A percentile compares a stretch with the other conserved stretches of the same genome.
These are phyloP conservation scores for Tylopilus plumbeoviolaceoides DNA, from an alignment of 768 basidiomycete species.

Conservation along the genomic window DNA sequence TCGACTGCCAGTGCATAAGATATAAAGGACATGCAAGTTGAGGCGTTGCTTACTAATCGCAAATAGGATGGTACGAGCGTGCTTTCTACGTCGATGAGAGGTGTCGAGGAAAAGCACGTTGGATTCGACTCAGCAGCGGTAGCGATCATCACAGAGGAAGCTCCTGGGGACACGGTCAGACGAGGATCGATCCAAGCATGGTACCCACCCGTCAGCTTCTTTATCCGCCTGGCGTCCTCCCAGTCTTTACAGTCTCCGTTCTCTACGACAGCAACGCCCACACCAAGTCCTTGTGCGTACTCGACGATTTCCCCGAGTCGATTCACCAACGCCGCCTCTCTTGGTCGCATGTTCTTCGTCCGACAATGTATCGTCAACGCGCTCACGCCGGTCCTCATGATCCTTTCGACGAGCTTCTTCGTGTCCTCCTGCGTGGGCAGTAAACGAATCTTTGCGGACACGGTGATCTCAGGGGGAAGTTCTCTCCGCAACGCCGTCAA, in stretches of 20 bases:
- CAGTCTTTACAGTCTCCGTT: slow-evolving; percentile 89
- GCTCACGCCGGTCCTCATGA: slow-evolving; percentile 83
- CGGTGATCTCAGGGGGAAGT: slow-evolving; percentile 73
- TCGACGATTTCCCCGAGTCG: slow-evolving; percentile 83
- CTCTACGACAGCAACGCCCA: slow-evolving; percentile 82
- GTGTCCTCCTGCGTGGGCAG: slow-evolving; percentile 86
- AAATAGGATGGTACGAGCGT: slow-evolving; percentile 71
- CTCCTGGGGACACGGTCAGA: slow-evolving; percentile 41
- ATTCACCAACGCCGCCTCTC: slow-evolving; percentile 73
- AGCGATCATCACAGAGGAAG: slow-evolving; percentile 94
- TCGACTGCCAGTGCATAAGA: slow-evolving; percentile 42
- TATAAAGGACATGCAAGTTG: background rate
- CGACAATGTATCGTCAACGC: slow-evolving; percentile 94
- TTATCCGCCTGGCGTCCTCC: slow-evolving; percentile 74
- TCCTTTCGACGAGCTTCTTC: slow-evolving; percentile 80
- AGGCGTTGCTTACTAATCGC: slow-evolving; percentile 50
- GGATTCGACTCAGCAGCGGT: slow-evolving; percentile 93
- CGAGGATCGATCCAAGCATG: background rate
- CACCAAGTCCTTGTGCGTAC: slow-evolving; percentile 69
- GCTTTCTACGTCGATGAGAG: slow-evolving; percentile 63
- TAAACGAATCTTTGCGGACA: slow-evolving; percentile 93
- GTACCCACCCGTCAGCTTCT: slow-evolving; percentile 64
- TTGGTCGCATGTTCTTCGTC: slow-evolving; percentile 85
- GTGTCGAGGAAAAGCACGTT: slow-evolving; percentile 72
- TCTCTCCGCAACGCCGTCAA: slow-evolving; percentile 70